Evolutionary conservation across 2,329 filamentous ascomycete genomes (phyloP), one percentile per base, ranked within the genome.

Genomic region (Alternaria triticina): DNA sequence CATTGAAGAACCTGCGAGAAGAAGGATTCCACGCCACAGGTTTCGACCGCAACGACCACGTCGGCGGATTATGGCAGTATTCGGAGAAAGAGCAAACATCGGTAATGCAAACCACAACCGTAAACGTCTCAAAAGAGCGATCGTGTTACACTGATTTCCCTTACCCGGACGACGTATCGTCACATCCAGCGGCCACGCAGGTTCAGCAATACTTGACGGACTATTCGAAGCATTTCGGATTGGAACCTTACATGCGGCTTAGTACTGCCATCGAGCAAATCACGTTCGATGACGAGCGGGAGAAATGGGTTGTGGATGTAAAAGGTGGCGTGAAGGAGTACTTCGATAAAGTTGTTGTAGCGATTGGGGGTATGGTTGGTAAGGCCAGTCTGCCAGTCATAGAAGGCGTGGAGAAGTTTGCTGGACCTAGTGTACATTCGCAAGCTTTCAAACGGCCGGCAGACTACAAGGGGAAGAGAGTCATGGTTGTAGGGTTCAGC

Each of bases 401-500:
- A 12, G 59, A 71, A 47, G 66, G 67, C 4, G 30, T 70, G 3
- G 69, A 73, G 3, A 59, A 60, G 17, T 74, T 74, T 52, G 47
- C 50, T 23, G 69, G 69, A 9, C 46, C 9, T 4, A 67, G 51
- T 20, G 50, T 68, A 11, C 68, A 71, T 12, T 67, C 68, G 2
- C 62, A 57, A 52, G 58, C 49, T 5, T 71, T 70, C 54, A 71
- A 72, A 33, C 54, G 51, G 22, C 69, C 69, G 1, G 22, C 30
- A 56, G 47, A 70, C 4, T 72, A 65, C 17, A 9, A 27, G 7
- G 55, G 61, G 6, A 72, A 69, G 22, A 59, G 59, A 58, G 68
- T 75, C 36, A 61, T 75, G 64, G 69, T 75, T 6, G 66, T 75
- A 5, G 72, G 71, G 5, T 73, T 74, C 25, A 69, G 70, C 8